Evolutionary conservation across 148 eudicot species (phyloP), one percentile per base, ranked within the genome.

Genomic region (Dysphania ambrosioides): DNA sequence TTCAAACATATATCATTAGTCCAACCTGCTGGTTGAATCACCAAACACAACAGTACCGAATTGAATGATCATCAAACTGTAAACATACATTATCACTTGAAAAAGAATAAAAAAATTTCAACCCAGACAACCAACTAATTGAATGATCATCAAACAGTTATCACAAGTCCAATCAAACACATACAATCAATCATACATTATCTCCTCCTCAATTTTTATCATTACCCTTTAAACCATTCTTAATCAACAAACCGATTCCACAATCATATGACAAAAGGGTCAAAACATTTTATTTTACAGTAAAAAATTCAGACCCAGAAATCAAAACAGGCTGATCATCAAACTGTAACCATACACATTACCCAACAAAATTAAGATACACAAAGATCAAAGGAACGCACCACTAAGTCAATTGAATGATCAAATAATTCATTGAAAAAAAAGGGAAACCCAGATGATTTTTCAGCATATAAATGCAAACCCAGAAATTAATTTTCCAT

Each of bases 391-490:
- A 74, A 68, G 53, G 24, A 51, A 75, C 75, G 70, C 78, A 79
- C 82, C 82, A n/a, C n/a, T n/a, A n/a, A 74, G 69, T 31, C 27
- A 70, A 69, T 55, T 30, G 6, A 58, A 69, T 70, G 71, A 75
- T 75, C 70, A 75, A 41, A 53, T 26, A 65, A 61, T 60, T 34
- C 41, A 15, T 2, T 47, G 15, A 26, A 73, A 61, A 61, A 3
- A n/a, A 7, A 8, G 27, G 40, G 61, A 56, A 74, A 62, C 71
- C 82, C 75, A 69, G 70, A 21, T 60, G 34, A 68, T 56, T 70
- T 62, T 63, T 53, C 47, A 56, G 64, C 42, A 63, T 10, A 61
- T 73, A 59, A n/a, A 31, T 21, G 47, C 63, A 56, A 79, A 79
- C 78, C 82, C 82, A 70, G 66, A 75, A 74, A 69, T 61, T 30